Evolutionary conservation across 768 basidiomycete species (phyloP).

Genomic region (Exidia glandulosa): DNA sequence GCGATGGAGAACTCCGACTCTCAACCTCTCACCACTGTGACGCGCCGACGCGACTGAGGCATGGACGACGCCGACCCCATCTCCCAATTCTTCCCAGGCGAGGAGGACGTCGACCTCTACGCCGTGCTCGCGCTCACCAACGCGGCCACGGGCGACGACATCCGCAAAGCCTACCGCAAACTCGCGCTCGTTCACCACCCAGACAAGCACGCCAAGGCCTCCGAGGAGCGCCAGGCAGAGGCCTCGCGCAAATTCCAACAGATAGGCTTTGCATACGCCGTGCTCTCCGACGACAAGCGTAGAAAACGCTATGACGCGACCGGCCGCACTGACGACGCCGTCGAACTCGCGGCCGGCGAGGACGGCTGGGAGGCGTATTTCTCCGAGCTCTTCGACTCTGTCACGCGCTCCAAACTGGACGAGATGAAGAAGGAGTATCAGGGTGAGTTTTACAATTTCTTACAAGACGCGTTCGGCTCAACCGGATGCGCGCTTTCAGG

Average conservation of each 20-base stretch:
- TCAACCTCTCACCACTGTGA: too few species aligned
- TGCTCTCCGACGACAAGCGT: conserved; percentile 69
- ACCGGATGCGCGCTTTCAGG: conserved; percentile 32
- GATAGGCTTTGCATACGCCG: conserved; percentile 87
- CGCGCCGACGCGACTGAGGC: too few species aligned
- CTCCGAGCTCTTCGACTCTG: conserved; percentile 75
- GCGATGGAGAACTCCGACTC: too few species aligned
- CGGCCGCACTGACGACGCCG: conserved; percentile 74
- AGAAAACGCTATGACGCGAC: conserved; percentile 73
- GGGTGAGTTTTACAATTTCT: conserved; percentile 34
- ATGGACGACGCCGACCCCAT: conserved; percentile 64
- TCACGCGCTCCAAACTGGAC: conserved; percentile 77
- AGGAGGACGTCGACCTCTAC: conserved; percentile 69
- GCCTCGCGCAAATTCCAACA: conserved; percentile 81
- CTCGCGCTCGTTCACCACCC: conserved; percentile 78
- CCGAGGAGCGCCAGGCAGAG: conserved; percentile 48
- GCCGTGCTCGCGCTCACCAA: conserved; percentile 48
- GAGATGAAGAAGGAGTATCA: conserved; percentile 94
- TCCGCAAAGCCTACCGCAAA: conserved; percentile 77
- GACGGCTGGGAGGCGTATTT: conserved; percentile 97
- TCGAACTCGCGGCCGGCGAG: conserved; percentile 54
- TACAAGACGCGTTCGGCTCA: neutral
- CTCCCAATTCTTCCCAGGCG: conserved; percentile 63
- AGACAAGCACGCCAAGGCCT: conserved; percentile 68
- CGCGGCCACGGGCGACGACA: conserved; percentile 49